Percentiles rank a stretch among this genome's conserved stretches.
phyloP scores from a whole-genome alignment of 1,284 basidiomycete species.

The Naganishia sp. region DNA sequence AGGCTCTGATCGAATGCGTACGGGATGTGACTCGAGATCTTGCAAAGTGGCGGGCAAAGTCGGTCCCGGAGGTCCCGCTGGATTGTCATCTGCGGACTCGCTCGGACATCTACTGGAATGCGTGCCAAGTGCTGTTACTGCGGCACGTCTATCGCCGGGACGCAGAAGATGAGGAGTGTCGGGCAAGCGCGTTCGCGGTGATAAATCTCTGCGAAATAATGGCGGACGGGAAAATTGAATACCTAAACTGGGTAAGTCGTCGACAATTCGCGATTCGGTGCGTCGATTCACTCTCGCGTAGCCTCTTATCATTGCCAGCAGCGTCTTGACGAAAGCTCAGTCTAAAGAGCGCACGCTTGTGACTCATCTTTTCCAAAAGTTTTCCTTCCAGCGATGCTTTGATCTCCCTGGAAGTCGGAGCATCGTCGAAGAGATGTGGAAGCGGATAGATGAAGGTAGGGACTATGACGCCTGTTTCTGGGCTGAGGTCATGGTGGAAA shows the following conservation, averaged over 20 bases:
- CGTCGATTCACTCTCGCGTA: not conserved
- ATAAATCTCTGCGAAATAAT: slow-evolving; percentile 42
- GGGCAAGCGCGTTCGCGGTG: slow-evolving; percentile 40
- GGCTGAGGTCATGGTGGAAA: slow-evolving; percentile 45
- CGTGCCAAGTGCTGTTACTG: slow-evolving; percentile 41
- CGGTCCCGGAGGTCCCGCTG: not conserved
- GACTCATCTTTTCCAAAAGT: slow-evolving; percentile 41
- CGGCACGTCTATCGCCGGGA: slow-evolving; percentile 39
- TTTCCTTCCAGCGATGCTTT: slow-evolving; percentile 47
- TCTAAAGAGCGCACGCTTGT: slow-evolving; percentile 37
- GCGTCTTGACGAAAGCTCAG: slow-evolving; percentile 35
- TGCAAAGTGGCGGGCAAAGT: not conserved
- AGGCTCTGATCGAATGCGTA: slow-evolving; percentile 10
- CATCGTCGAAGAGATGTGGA: slow-evolving; percentile 48
- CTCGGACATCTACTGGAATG: slow-evolving; percentile 38
- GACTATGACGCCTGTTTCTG: slow-evolving; percentile 46
- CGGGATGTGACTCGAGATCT: slow-evolving; percentile 4
- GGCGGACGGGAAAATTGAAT: slow-evolving; percentile 47
- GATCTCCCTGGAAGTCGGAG: slow-evolving; percentile 41
- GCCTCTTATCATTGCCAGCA: slow-evolving; percentile 42
- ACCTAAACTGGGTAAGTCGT: slow-evolving; percentile 47
- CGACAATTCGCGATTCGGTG: not conserved
- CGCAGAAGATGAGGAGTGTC: slow-evolving; percentile 39
- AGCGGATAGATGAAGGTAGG: slow-evolving; percentile 43
- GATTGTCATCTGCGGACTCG: not conserved